Conservation (phyloP, 345 rosid species). For the Hypericum perforatum region DNA sequence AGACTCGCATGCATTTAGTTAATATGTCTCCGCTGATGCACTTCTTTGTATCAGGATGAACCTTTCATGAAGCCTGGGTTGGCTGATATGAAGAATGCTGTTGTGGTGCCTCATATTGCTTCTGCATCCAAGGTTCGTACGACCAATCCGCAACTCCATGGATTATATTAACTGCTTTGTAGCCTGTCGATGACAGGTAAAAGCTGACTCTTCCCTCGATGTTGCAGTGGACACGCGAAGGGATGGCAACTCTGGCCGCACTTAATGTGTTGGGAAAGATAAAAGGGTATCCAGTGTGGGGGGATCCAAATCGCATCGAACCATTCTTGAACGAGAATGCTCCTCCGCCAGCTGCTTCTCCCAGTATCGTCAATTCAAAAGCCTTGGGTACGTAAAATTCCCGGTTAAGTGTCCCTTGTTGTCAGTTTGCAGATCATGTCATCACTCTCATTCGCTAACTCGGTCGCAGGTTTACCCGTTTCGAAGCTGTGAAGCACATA, state of each 20-base stretch:
- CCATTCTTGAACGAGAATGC: slow-evolving; percentile 73
- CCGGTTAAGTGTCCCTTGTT: neutral
- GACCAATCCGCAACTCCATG: neutral
- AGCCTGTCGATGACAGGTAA: neutral
- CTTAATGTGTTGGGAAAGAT: slow-evolving; percentile 89
- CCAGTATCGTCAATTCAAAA: slow-evolving; percentile 87
- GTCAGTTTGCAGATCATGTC: neutral
- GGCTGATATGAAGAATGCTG: slow-evolving; percentile 82
- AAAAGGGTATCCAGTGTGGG: slow-evolving; percentile 88
- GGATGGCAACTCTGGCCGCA: slow-evolving; percentile 95
- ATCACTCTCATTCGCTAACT: slow-evolving; percentile 6
- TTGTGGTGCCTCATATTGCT: slow-evolving; percentile 90
- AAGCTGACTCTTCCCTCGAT: neutral
- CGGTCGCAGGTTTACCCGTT: slow-evolving; percentile 61
- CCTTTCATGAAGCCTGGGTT: slow-evolving; percentile 98
- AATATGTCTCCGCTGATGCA: neutral
- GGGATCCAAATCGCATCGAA: slow-evolving; percentile 58
- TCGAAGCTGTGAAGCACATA: slow-evolving; percentile 50
- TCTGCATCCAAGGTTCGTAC: slow-evolving; percentile 86
- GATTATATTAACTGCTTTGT: neutral
- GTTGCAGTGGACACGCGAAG: slow-evolving; percentile 96
- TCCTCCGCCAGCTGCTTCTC: slow-evolving; percentile 74
- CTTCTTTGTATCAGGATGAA: slow-evolving; percentile 51
- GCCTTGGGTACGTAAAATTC: slow-evolving; percentile 39
- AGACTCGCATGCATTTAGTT: slow-evolving; percentile 3